These are phyloP conservation scores for Cryptococcus maquisensis DNA, from an alignment of 1,284 basidiomycete genomes.

Conservation along the genomic window DNA sequence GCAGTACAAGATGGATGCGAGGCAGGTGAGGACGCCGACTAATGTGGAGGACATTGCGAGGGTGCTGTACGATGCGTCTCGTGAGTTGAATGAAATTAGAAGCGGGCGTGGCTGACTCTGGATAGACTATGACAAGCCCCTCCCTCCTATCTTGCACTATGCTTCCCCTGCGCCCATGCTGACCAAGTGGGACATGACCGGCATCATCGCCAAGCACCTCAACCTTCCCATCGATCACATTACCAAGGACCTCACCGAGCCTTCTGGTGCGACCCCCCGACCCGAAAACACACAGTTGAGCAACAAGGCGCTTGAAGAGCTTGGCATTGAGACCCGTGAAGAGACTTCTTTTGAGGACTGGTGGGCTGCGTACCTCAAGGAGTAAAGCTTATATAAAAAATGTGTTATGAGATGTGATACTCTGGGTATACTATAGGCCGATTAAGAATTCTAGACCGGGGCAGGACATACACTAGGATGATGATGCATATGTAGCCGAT, in stretches of 20 bases:
- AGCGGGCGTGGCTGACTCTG: neutral
- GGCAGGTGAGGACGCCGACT: constrained; percentile 52
- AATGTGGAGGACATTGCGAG: constrained; percentile 51
- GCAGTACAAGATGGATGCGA: constrained; percentile 49
- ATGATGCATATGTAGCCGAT: constrained; percentile 2
- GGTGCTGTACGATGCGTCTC: constrained; percentile 47
- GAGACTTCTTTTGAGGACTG: constrained; percentile 35
- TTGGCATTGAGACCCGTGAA: constrained; percentile 39
- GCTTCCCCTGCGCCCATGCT: constrained; percentile 47
- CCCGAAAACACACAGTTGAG: constrained; percentile 47
- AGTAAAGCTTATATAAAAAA: neutral
- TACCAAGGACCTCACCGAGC: constrained; percentile 32
- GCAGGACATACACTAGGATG: neutral
- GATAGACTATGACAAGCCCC: constrained; percentile 26
- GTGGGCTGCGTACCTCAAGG: constrained; percentile 35
- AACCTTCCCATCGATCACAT: constrained; percentile 39
- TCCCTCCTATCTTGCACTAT: constrained; percentile 50
- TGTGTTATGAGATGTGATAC: neutral
- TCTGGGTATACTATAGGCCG: too few relatives aligned
- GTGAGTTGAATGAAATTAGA: constrained; percentile 19
- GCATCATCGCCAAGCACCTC: constrained; percentile 40
- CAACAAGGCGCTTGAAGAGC: constrained; percentile 27
- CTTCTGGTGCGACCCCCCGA: constrained; percentile 34
- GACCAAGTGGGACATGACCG: constrained; percentile 54
- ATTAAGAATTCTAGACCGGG: too few relatives aligned